These are phyloP conservation scores for Hanseniaspora taiwanica DNA, from an alignment of 805 yeast genomes.

Conservation along the genomic window DNA sequence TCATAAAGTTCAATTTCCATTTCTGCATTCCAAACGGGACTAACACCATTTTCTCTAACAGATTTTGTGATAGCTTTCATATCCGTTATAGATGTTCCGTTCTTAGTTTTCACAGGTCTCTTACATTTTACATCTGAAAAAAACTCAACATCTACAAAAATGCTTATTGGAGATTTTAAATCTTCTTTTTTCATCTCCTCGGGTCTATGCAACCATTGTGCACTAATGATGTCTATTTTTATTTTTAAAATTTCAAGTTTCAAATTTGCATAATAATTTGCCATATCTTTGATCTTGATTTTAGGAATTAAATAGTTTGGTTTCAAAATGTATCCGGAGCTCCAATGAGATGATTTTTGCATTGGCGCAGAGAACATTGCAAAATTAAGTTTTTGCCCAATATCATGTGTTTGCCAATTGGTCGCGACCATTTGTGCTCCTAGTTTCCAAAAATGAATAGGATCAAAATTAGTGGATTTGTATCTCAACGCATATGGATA, in stretches of 20 bases:
- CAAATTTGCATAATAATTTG: slow-evolving; percentile 10
- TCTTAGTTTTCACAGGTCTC: slow-evolving; percentile 9
- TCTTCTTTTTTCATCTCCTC: slow-evolving; percentile 28
- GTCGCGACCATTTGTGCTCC: slow-evolving; percentile 95
- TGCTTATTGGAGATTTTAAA: slow-evolving; percentile 10
- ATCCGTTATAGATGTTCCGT: slow-evolving; percentile 11
- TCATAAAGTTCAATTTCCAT: slow-evolving; percentile 30
- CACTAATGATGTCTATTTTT: slow-evolving; percentile 49
- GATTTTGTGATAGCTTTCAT: slow-evolving; percentile 14
- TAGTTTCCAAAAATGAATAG: slow-evolving; percentile 63
- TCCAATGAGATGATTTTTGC: slow-evolving; percentile 10
- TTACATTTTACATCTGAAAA: slow-evolving; percentile 9
- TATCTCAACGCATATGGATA: slow-evolving; percentile 76
- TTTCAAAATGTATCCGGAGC: slow-evolving; percentile 67
- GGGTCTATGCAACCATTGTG: slow-evolving; percentile 72
- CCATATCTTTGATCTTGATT: slow-evolving; percentile 16
- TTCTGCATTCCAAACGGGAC: slow-evolving; percentile 65
- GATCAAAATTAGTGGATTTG: slow-evolving; percentile 70
- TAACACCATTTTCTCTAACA: slow-evolving; percentile 65
- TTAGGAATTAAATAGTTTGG: slow-evolving; percentile 36
- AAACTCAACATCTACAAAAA: slow-evolving; percentile 15
- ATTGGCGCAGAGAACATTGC: slow-evolving; percentile 57
- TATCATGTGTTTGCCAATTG: slow-evolving; percentile 88
- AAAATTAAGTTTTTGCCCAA: slow-evolving; percentile 79
- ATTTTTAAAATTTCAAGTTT: slow-evolving; percentile 12